Percentiles rank a stretch among this genome's conserved stretches.
Conservation (phyloP, 108 stramenopile species). For the Aurantiochytrium sp. region DNA sequence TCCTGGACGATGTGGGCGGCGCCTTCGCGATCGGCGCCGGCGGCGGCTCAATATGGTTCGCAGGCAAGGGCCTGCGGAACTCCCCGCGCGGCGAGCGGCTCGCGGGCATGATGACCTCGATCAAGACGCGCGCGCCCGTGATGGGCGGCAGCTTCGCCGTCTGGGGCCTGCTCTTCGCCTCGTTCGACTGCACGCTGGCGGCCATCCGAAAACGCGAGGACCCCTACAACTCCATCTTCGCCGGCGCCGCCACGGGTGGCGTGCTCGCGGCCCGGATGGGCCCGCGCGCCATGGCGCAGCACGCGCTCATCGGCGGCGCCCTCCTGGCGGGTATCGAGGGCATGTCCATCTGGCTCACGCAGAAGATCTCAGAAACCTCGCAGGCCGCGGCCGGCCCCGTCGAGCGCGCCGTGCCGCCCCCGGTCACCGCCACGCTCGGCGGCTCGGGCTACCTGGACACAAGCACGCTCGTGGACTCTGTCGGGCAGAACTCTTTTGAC, state of each 20-base stretch:
- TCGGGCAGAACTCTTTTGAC: not conserved
- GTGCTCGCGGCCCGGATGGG: conserved; percentile 64
- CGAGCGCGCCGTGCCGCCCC: conserved; percentile 17
- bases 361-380: not conserved
- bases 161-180: conserved; percentile 95
- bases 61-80: conserved; percentile 13
- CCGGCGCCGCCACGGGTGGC: conserved; percentile 40
- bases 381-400: conserved; percentile 14
- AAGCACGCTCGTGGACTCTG: not conserved
- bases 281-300: conserved; percentile 83
- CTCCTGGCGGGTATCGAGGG: conserved; percentile 95
- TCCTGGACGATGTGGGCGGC: conserved; percentile 92
- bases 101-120: conserved; percentile 49
- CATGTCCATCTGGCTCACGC: conserved; percentile 74
- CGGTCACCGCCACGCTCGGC: not conserved
- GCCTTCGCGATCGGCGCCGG: conserved; percentile 89
- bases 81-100: conserved; percentile 12
- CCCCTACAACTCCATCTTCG: conserved; percentile 96
- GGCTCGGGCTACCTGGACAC: conserved; percentile 22
- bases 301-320: conserved; percentile 86
- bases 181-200: conserved; percentile 87
- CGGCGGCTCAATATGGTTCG: conserved; percentile 15
- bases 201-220: conserved; percentile 92
- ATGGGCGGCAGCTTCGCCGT: conserved; percentile 71
- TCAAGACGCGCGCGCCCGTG: conserved; percentile 84